Conservation (phyloP, 2,329 filamentous ascomycete genomes). For the Sclerotinia glacialis region DNA sequence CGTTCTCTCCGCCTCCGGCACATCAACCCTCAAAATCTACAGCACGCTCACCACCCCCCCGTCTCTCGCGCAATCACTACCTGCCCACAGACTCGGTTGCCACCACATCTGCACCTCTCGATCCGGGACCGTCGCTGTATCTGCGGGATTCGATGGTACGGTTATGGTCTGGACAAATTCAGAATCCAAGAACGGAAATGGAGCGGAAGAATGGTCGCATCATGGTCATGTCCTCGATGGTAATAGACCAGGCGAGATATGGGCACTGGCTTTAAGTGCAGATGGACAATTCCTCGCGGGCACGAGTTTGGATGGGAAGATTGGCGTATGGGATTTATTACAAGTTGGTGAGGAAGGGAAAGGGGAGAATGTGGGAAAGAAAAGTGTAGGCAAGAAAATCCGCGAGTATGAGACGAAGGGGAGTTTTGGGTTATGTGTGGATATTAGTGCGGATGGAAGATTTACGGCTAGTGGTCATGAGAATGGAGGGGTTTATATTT, state of each 20-base stretch:
- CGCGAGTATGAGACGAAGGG: conserved; percentile 88
- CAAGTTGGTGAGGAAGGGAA: neutral
- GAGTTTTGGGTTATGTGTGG: conserved; percentile 86
- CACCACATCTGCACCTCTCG: conserved; percentile 77
- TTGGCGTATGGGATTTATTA: conserved; percentile 78
- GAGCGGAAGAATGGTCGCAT: conserved; percentile 47
- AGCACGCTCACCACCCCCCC: conserved; percentile 69
- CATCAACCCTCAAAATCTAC: conserved; percentile 77
- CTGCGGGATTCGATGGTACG: conserved; percentile 85
- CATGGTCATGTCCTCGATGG: conserved; percentile 50
- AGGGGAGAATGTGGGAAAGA: conserved; percentile 56
- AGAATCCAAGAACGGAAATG: conserved; percentile 46
- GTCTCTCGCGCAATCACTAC: conserved; percentile 74
- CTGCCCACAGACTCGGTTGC: conserved; percentile 80
- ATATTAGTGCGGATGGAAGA: conserved; percentile 73
- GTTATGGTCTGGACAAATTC: conserved; percentile 75
- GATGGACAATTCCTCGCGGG: conserved; percentile 83
- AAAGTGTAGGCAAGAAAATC: conserved; percentile 56
- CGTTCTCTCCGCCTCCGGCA: conserved; percentile 81
- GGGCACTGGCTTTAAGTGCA: conserved; percentile 82
- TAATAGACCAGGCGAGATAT: conserved; percentile 68
- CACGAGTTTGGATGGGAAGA: conserved; percentile 80
- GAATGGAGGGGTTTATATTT: conserved; percentile 88
- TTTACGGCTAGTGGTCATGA: conserved; percentile 91
- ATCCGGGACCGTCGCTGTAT: conserved; percentile 71